Evolutionary conservation across 2,329 filamentous ascomycete genomes (phyloP).

Genomic region (Lasiodiplodia citricola): DNA sequence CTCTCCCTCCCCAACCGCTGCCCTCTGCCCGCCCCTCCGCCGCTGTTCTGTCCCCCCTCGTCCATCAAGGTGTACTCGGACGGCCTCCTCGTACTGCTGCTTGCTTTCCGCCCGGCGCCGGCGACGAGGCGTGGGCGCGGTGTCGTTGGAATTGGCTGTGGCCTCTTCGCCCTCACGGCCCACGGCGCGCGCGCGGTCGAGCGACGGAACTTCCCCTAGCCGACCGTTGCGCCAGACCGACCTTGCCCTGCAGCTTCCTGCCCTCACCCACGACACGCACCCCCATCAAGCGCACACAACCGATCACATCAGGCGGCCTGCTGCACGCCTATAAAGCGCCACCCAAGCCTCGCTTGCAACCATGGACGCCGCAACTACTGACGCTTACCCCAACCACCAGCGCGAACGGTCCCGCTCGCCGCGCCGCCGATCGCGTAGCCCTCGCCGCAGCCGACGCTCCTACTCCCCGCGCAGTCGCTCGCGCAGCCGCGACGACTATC

Average conservation of each 20-base stretch:
- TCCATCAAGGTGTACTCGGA: constrained; percentile 9
- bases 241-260: constrained; percentile 25
- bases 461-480: constrained; percentile 72
- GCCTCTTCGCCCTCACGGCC: constrained; percentile 19
- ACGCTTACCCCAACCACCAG: constrained; percentile 51
- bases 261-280: constrained; percentile 22
- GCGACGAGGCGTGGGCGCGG: background rate
- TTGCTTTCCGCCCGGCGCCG: background rate
- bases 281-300: constrained; percentile 20
- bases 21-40: constrained; percentile 6
- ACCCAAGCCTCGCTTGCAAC: constrained; percentile 11
- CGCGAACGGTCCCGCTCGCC: constrained; percentile 84
- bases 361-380: constrained; percentile 26
- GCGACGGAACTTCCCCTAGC: constrained; percentile 27
- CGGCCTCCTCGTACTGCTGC: background rate
- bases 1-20: background rate
- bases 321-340: constrained; percentile 24
- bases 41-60: background rate
- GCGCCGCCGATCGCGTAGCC: constrained; percentile 62
- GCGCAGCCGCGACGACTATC: constrained; percentile 70
- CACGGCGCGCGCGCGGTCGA: constrained; percentile 24
- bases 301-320: constrained; percentile 18
- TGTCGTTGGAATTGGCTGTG: constrained; percentile 15
- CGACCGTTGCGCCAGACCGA: constrained; percentile 27
- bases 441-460: constrained; percentile 62